Base-by-base conservation (phyloP, 1,284 basidiomycete genomes). In the Puccinia triticina region DNA sequence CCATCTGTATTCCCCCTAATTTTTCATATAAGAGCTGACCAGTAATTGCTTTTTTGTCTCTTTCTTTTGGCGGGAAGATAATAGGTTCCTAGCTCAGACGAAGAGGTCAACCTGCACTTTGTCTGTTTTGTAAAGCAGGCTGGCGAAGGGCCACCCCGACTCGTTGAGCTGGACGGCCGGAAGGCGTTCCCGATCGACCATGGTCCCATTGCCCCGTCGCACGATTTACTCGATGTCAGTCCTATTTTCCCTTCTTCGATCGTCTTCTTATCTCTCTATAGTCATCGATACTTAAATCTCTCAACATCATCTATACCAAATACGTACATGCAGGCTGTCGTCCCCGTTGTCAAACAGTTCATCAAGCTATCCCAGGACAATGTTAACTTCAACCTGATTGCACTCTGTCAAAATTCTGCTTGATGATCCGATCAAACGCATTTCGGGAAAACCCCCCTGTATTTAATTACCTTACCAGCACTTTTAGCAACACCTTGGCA, bases 61-160 rank as follows among this genome's bases (percentile, higher is more conserved):
- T 43, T 55, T 50, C 23, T 34, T 75, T 12, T 73, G 37, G 16
- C n/a, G 4, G 29, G 29, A 48, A 32, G 18, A 57, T 32, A 3
- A 48, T 82, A 83, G 48, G 85, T 86, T 5, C 86, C 87, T 11
- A 80, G 83, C 10, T 84, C 85, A n/a, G 78, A 85, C 37, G 86
- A 86, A 72, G 82, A 84, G 40, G 86, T 87, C 7, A 72, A 85
- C n/a, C 76, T 86, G 40, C 87, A 87, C 84, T 87, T 87, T 84
- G 85, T 87, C 23, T 84, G 85, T 71, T 87, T 87, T 75, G 85
- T 87, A 16, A 82, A 86, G 50, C 84, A 84, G 46, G 12, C 46
- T 18, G 57, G 26, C 14, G 46, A 2, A 48, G 72, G 37, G 50
- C 53, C 55, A 34, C 50, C 61, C 69, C 77, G 77, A n/a, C 82